Evolutionary conservation across 169 alveolate species (phyloP).

Genomic region (Cyclospora cayetanensis): DNA sequence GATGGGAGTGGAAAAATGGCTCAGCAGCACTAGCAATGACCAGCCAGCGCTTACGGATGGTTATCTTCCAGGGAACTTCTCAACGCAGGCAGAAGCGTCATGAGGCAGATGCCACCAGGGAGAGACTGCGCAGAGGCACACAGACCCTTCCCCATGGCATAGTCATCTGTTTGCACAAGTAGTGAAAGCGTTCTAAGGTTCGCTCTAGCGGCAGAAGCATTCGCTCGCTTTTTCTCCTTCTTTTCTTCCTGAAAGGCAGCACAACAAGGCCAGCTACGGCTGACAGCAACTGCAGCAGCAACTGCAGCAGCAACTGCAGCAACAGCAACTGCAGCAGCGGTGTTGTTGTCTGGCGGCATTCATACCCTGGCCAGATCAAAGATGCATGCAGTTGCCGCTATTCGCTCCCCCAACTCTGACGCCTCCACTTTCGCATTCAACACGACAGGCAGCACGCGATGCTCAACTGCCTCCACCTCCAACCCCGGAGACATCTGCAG

Average conservation of each 20-base stretch:
- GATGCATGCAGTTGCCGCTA: neutral
- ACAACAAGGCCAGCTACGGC: neutral
- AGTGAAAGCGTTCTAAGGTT: no score
- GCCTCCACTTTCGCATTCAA: neutral
- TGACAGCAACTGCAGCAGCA: neutral
- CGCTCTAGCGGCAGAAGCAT: neutral
- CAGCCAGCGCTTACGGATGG: neutral
- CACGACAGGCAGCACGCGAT: neutral
- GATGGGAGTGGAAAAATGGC: no score
- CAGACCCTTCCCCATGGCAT: no score
- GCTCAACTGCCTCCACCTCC: neutral
- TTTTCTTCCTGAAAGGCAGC: neutral
- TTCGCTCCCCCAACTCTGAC: neutral
- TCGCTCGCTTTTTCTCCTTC: neutral
- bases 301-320: neutral
- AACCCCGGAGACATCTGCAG: neutral
- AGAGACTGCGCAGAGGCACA: neutral
- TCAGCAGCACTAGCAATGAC: slow-evolving; percentile 7
- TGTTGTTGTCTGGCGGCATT: no score
- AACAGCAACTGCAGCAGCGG: neutral
- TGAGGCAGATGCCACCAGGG: neutral
- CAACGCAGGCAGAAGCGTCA: neutral
- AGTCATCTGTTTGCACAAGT: no score
- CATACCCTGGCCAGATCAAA: neutral
- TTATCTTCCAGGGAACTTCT: neutral